These are phyloP conservation scores for Cetraspora pellucida DNA, from an alignment of 192 early-diverging fungal species.

Conservation along the genomic window DNA sequence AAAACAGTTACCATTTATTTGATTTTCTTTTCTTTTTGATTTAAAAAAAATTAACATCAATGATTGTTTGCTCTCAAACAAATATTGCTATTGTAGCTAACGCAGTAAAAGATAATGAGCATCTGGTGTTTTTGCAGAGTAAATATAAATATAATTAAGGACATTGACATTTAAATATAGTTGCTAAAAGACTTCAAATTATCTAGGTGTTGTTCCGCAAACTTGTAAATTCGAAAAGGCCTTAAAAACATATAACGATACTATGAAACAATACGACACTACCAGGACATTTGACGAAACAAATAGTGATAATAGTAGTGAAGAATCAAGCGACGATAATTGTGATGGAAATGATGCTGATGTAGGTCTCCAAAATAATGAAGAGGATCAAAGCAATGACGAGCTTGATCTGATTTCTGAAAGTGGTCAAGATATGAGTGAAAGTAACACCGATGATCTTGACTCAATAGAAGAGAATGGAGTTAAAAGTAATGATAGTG, in stretches of 20 bases:
- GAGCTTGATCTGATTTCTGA: not conserved
- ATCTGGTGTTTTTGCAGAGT: slow-evolving; percentile 42
- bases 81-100: slow-evolving; percentile 30
- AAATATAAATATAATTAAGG: not conserved
- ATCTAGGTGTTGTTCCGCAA: not conserved
- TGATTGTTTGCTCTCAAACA: not conserved
- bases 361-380: not conserved
- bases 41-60: not conserved
- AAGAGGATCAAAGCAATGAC: not conserved
- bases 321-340: not conserved
- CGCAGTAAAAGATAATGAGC: slow-evolving; percentile 40
- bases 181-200: not conserved
- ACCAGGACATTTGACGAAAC: not conserved
- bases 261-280: not conserved
- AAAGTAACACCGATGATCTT: slow-evolving; percentile 41
- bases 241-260: not conserved
- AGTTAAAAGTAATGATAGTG: slow-evolving; percentile 40
- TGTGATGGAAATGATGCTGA: not conserved
- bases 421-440: slow-evolving; percentile 45
- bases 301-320: not conserved
- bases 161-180: not conserved
- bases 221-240: not conserved
- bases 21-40: not conserved
- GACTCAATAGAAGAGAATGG: slow-evolving; percentile 34
- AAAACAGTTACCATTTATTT: no score